phyloP scores from a whole-genome alignment of 2,329 filamentous ascomycete genomes.

The Coniochaeta sp. region DNA sequence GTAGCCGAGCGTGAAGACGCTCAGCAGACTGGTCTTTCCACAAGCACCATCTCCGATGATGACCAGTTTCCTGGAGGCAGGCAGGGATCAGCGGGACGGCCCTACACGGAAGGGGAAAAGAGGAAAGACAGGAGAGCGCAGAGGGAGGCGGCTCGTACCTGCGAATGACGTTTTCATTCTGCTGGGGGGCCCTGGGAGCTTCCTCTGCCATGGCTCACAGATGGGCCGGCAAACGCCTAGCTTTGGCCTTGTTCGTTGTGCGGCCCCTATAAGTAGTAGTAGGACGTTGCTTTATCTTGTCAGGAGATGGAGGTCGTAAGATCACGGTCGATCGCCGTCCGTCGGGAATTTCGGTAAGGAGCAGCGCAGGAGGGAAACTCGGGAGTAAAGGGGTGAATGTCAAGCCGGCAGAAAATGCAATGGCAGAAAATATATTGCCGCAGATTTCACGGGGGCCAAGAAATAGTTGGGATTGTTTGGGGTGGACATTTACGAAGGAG shows the following conservation, averaged over 20 bases:
- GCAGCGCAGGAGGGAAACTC: neutral
- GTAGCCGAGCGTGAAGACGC: constrained; percentile 95
- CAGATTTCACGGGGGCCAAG: neutral
- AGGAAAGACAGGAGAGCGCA: neutral
- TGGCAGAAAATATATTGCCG: neutral
- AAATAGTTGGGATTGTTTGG: neutral
- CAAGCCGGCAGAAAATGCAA: neutral
- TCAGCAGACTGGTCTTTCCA: constrained; percentile 94
- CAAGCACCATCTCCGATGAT: constrained; percentile 97
- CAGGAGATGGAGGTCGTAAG: neutral
- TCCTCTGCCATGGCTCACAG: constrained; percentile 20
- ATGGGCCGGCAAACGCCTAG: constrained; percentile 3
- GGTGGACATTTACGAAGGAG: neutral
- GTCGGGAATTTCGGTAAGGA: neutral
- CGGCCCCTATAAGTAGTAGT: neutral
- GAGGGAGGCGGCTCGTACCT: constrained; percentile 17
- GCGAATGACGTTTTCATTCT: constrained; percentile 28
- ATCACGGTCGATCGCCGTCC: neutral
- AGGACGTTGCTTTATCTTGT: neutral
- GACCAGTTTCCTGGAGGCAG: constrained; percentile 76
- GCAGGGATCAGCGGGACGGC: neutral
- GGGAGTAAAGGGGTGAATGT: neutral
- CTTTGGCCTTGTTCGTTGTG: neutral
- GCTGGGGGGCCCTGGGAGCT: constrained; percentile 10
- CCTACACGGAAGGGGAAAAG: neutral